Evolutionary conservation across 2,329 filamentous ascomycete species (phyloP).

Genomic region (Tolypocladium ovalisporum): DNA sequence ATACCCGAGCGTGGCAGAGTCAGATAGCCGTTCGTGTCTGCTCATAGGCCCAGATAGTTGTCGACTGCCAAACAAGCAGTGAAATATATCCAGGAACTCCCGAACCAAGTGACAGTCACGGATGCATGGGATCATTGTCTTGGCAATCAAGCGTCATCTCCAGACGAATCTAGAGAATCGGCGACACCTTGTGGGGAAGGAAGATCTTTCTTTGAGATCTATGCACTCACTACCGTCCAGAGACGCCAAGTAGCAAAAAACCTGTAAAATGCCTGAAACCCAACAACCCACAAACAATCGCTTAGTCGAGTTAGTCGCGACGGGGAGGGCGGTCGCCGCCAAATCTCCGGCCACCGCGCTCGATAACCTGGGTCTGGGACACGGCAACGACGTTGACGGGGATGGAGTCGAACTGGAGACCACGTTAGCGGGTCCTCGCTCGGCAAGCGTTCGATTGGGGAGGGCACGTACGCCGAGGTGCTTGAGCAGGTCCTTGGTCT

Average conservation of each 20-base stretch:
- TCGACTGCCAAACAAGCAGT: background rate
- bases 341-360: conserved; percentile 70
- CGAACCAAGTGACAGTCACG: background rate
- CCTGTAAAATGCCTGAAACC: conserved; percentile 33
- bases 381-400: conserved; percentile 93
- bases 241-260: conserved; percentile 41
- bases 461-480: conserved; percentile 78
- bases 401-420: conserved; percentile 79
- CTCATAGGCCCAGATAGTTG: background rate
- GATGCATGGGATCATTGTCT: conserved; percentile 2
- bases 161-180: conserved; percentile 51
- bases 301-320: conserved; percentile 18
- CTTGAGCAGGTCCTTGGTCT: conserved; percentile 99
- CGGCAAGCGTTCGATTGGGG: background rate
- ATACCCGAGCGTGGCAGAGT: background rate
- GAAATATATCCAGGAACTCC: background rate
- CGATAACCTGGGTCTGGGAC: conserved; percentile 73
- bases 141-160: conserved; percentile 93
- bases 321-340: conserved; percentile 41
- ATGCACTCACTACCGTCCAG: conserved; percentile 44
- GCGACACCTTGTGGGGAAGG: conserved; percentile 75
- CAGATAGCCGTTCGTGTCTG: background rate
- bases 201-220: conserved; percentile 51
- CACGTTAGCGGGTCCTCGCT: conserved; percentile 14
- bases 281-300: conserved; percentile 17